Conservation (phyloP, 345 rosid species). For the Eucalyptus tenuipes region DNA sequence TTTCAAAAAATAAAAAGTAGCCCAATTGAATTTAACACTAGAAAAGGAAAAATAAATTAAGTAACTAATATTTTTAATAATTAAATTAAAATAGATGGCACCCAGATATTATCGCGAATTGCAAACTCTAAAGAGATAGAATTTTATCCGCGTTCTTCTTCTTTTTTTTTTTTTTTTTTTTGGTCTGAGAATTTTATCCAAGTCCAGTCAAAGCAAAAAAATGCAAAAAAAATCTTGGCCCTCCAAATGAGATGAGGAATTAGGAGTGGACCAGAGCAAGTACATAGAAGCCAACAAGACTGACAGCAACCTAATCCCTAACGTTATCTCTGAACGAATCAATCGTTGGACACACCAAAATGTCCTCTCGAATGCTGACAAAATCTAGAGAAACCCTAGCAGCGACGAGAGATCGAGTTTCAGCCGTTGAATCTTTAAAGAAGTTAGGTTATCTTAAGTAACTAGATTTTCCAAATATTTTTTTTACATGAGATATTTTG, state of each 20-base stretch:
- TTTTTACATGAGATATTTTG: not conserved
- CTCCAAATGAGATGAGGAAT: not conserved
- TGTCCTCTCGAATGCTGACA: not conserved
- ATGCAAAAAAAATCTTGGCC: not conserved
- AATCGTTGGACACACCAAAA: not conserved
- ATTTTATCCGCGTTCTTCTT: not conserved
- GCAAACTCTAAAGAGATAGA: not conserved
- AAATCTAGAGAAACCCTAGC: not conserved
- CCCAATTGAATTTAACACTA: not conserved
- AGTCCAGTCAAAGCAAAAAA: not conserved
- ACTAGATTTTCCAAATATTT: not conserved
- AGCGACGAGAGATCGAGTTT: not conserved
- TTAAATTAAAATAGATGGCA: not conserved
- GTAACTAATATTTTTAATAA: not conserved
- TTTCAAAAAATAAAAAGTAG: not conserved
- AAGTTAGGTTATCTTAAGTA: not conserved
- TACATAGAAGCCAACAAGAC: not conserved
- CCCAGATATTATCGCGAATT: not conserved
- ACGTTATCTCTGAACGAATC: not conserved
- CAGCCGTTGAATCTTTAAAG: not conserved
- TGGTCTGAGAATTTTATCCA: not conserved
- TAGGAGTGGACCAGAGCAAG: not conserved
- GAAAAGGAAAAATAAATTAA: not conserved
- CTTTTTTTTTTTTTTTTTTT: not conserved
- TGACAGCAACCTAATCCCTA: not conserved